Conservation (phyloP, 2,329 filamentous ascomycete genomes). For the Setomelanomma holmii region DNA sequence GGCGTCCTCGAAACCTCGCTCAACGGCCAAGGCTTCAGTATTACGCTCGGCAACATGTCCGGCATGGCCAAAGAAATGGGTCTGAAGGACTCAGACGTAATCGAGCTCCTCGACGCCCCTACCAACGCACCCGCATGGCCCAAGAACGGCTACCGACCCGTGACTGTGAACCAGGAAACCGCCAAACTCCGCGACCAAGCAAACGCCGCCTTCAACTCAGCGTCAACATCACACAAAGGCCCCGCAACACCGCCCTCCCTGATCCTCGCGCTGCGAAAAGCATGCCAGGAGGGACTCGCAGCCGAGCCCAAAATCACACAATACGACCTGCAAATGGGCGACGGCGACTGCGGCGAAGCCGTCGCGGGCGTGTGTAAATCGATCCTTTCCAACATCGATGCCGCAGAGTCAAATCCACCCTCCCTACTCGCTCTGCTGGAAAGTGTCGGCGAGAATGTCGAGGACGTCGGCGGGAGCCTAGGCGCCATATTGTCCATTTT, state of each 20-base stretch:
- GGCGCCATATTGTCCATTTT: conserved; percentile 84
- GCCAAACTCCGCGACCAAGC: conserved; percentile 36
- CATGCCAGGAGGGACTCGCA: conserved; percentile 58
- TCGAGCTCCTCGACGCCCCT: conserved; percentile 58
- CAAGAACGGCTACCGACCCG: conserved; percentile 53
- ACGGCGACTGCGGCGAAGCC: conserved; percentile 83
- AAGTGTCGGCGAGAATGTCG: conserved; percentile 67
- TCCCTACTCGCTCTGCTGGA: conserved; percentile 64
- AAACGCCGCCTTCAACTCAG: conserved; percentile 31
- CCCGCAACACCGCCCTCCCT: conserved; percentile 51
- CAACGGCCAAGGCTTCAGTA: conserved; percentile 64
- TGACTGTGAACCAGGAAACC: conserved; percentile 33
- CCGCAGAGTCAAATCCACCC: conserved; percentile 61
- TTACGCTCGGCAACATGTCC: conserved; percentile 62
- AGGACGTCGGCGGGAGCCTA: conserved; percentile 76
- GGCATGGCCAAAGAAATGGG: conserved; percentile 53
- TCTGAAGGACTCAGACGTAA: conserved; percentile 50
- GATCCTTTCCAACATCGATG: conserved; percentile 57
- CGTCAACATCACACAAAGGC: conserved; percentile 27
- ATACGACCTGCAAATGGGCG: conserved; percentile 82
- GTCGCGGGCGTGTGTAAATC: conserved; percentile 70
- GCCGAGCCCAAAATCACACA: conserved; percentile 71
- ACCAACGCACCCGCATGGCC: conserved; percentile 62
- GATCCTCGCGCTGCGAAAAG: conserved; percentile 50
- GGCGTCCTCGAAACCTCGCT: conserved; percentile 61